These are phyloP conservation scores for Agrocybe praecox DNA, from an alignment of 768 basidiomycete genomes.

Conservation along the genomic window DNA sequence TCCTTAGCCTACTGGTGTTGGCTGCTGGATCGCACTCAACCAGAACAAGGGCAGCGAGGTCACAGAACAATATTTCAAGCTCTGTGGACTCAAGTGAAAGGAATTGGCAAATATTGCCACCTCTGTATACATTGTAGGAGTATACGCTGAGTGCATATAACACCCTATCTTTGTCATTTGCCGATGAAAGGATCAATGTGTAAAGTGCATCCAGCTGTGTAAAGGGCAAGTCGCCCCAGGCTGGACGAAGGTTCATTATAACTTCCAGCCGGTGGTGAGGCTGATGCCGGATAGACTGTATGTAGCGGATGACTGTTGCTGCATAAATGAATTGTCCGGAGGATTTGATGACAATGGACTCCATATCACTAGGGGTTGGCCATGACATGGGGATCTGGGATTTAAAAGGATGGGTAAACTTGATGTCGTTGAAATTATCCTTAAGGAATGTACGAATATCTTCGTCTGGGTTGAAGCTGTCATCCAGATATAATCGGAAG, in stretches of 20 bases:
- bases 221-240: slow-evolving; percentile 8
- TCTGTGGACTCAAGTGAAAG: slow-evolving; percentile 7
- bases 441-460: slow-evolving; percentile 12
- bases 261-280: slow-evolving; percentile 8
- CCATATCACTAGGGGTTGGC: slow-evolving; percentile 2
- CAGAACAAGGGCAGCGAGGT: slow-evolving; percentile 10
- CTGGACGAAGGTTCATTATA: slow-evolving; percentile 4
- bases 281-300: slow-evolving; percentile 3
- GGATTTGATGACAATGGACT: slow-evolving; percentile 6
- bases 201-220: slow-evolving; percentile 12
- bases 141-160: neutral
- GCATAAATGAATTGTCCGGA: slow-evolving; percentile 22
- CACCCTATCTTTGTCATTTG: neutral
- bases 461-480: slow-evolving; percentile 3
- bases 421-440: slow-evolving; percentile 9
- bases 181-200: slow-evolving; percentile 3
- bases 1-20: neutral
- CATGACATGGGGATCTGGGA: neutral
- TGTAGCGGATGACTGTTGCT: slow-evolving; percentile 11
- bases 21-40: neutral
- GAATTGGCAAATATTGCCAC: neutral
- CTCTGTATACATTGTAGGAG: neutral
- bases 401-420: slow-evolving; percentile 7
- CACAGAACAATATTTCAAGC: slow-evolving; percentile 11
- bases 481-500: slow-evolving; percentile 3